Conservation (phyloP, 306 rosid genomes). For the Cicer cuneatum region DNA sequence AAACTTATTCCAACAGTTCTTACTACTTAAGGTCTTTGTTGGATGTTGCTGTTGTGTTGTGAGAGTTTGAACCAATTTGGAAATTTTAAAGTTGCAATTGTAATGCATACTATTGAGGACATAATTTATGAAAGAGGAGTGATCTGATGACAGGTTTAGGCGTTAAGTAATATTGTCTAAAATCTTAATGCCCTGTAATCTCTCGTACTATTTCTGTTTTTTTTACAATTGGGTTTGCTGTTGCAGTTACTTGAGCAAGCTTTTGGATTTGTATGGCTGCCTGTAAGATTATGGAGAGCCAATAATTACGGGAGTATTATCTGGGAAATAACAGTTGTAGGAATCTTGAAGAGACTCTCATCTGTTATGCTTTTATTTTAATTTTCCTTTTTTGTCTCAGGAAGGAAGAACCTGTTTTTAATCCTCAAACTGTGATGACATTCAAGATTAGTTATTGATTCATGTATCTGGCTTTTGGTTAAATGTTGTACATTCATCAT, state of each 20-base stretch:
- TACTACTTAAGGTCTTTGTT: slow-evolving; percentile 20
- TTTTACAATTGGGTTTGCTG: slow-evolving; percentile 38
- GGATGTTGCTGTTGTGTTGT: slow-evolving; percentile 25
- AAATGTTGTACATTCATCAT: slow-evolving; percentile 26
- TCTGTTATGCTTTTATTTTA: slow-evolving; percentile 26
- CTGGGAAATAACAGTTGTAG: slow-evolving; percentile 33
- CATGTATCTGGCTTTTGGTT: slow-evolving; percentile 36
- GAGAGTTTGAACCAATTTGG: not conserved
- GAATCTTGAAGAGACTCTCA: slow-evolving; percentile 38
- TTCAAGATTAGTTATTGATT: slow-evolving; percentile 37
- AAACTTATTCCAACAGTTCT: slow-evolving; percentile 7
- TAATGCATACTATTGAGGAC: not conserved
- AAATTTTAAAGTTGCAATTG: slow-evolving; percentile 19
- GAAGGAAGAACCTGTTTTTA: slow-evolving; percentile 31
- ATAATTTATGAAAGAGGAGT: slow-evolving; percentile 22
- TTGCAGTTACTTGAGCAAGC: slow-evolving; percentile 83
- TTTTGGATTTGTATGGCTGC: slow-evolving; percentile 51
- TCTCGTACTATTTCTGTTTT: slow-evolving; percentile 37
- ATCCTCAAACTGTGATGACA: slow-evolving; percentile 10
- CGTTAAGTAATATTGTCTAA: slow-evolving; percentile 3
- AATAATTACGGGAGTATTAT: slow-evolving; percentile 33
- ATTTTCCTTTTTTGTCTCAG: slow-evolving; percentile 27
- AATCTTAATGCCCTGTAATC: slow-evolving; percentile 1
- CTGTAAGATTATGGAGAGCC: slow-evolving; percentile 41
- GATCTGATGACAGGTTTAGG: slow-evolving; percentile 16